phyloP scores from a whole-genome alignment of 805 yeast species.

The Barnettozyma botsteinii region DNA sequence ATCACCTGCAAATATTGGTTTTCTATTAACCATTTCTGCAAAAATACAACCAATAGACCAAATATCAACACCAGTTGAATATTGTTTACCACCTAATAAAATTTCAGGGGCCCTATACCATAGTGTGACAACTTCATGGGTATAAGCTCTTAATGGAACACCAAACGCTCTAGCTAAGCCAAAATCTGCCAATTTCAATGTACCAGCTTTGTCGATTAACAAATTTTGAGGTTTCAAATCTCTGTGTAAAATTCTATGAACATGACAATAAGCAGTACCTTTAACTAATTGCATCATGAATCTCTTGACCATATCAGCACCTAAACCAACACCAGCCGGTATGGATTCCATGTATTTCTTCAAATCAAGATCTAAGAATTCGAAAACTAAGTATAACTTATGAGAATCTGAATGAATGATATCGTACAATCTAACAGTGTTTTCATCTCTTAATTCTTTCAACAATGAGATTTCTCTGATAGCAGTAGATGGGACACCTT shows the following conservation, averaged over 20 bases:
- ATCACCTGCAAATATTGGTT: slow-evolving; percentile 95
- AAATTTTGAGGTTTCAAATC: slow-evolving; percentile 96
- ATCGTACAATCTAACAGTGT: slow-evolving; percentile 85
- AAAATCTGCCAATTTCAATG: slow-evolving; percentile 84
- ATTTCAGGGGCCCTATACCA: slow-evolving; percentile 99
- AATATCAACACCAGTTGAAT: slow-evolving; percentile 97
- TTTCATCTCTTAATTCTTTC: slow-evolving; percentile 90
- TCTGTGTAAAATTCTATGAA: slow-evolving; percentile 89
- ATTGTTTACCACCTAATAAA: slow-evolving; percentile 91
- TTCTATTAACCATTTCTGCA: slow-evolving; percentile 96
- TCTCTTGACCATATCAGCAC: slow-evolving; percentile 82
- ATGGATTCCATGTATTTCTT: slow-evolving; percentile 96
- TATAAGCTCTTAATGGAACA: slow-evolving; percentile 92
- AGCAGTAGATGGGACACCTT: slow-evolving; percentile 98
- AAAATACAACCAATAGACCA: slow-evolving; percentile 98
- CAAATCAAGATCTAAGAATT: slow-evolving; percentile 88
- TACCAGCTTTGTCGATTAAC: slow-evolving; percentile 92
- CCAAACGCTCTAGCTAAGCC: slow-evolving; percentile 98
- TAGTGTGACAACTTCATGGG: slow-evolving; percentile 95
- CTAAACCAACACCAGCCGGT: slow-evolving; percentile 86
- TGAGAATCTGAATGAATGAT: slow-evolving; percentile 93
- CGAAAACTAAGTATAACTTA: slow-evolving; percentile 88
- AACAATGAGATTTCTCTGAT: slow-evolving; percentile 91
- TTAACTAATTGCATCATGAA: slow-evolving; percentile 88
- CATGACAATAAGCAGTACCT: slow-evolving; percentile 91